Evolutionary conservation across 208 protist species (phyloP).

Genomic region (Crithidia sp.): DNA sequence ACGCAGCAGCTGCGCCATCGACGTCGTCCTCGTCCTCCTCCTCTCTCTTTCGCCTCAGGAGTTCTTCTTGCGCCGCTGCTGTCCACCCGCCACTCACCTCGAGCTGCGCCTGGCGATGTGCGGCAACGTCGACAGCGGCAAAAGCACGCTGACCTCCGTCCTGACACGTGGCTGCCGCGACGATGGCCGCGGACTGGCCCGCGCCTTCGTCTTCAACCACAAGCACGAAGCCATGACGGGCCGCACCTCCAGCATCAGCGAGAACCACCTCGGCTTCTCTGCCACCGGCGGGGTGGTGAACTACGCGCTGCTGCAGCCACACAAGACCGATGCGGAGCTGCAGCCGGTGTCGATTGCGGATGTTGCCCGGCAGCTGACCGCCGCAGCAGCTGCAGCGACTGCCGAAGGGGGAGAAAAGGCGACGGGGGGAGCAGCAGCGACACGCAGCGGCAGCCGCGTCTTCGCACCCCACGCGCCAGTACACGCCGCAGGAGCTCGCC

Average conservation of each 20-base stretch:
- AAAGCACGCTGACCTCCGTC: slow-evolving; percentile 92
- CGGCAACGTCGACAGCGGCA: slow-evolving; percentile 94
- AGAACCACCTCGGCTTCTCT: slow-evolving; percentile 97
- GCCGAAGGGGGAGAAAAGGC: not conserved
- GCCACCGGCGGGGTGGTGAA: slow-evolving; percentile 92
- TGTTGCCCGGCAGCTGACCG: slow-evolving; percentile 10
- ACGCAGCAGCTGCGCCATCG: too few species aligned
- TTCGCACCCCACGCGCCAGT: slow-evolving; percentile 33
- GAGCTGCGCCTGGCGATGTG: slow-evolving; percentile 92
- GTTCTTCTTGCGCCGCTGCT: slow-evolving; percentile 70
- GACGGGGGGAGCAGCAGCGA: not conserved
- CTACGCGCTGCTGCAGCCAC: slow-evolving; percentile 50
- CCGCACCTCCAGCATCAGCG: slow-evolving; percentile 95
- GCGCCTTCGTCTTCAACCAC: slow-evolving; percentile 94
- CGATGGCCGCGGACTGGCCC: slow-evolving; percentile 86
- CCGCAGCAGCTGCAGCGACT: not conserved
- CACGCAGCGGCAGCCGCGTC: slow-evolving; percentile 1
- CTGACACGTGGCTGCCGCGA: slow-evolving; percentile 90
- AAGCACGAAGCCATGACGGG: slow-evolving; percentile 96
- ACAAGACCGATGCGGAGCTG: slow-evolving; percentile 15
- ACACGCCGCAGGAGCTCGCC: slow-evolving; percentile 79
- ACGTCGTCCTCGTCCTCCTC: not conserved
- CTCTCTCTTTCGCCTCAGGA: slow-evolving; percentile 64
- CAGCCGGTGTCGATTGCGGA: slow-evolving; percentile 19
- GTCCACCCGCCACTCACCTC: slow-evolving; percentile 53